Conservation (phyloP, 257 asterid species). For the Nicotiana undulata region DNA sequence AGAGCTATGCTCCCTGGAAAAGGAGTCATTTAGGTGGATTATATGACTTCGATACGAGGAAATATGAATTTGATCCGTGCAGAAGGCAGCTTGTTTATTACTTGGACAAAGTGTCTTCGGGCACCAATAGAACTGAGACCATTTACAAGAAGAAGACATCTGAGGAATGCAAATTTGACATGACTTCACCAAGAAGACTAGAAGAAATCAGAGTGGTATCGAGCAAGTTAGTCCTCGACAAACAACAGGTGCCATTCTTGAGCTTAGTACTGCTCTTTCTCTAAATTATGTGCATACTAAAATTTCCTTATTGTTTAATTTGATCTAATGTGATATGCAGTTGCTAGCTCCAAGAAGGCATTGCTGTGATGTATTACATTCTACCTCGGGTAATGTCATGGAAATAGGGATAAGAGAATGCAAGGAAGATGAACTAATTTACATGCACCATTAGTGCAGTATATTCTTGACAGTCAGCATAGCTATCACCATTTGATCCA, state of each 20-base stretch:
- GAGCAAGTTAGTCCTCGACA: slow-evolving; percentile 39
- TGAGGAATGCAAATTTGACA: slow-evolving; percentile 47
- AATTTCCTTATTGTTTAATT: no score
- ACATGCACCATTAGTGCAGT: slow-evolving; percentile 26
- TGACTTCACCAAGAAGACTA: slow-evolving; percentile 54
- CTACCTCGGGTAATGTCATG: slow-evolving; percentile 36
- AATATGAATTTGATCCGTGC: slow-evolving; percentile 45
- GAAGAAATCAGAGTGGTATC: slow-evolving; percentile 53
- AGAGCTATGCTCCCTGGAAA: slow-evolving; percentile 53
- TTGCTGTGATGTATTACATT: slow-evolving; percentile 68
- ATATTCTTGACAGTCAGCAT: not conserved
- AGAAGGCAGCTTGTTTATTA: slow-evolving; percentile 45
- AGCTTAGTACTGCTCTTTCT: not conserved
- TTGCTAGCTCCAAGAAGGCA: slow-evolving; percentile 74
- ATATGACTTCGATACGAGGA: slow-evolving; percentile 27
- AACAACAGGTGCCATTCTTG: slow-evolving; percentile 38
- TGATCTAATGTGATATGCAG: slow-evolving; percentile 21
- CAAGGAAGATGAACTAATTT: slow-evolving; percentile 56
- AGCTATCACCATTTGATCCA: not conserved
- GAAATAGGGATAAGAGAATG: slow-evolving; percentile 68
- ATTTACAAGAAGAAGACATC: slow-evolving; percentile 29
- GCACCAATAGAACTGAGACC: slow-evolving; percentile 25
- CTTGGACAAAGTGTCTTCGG: slow-evolving; percentile 29
- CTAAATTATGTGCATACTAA: not conserved
- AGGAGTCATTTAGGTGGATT: slow-evolving; percentile 14